Base-by-base conservation (phyloP, 495 filamentous ascomycete genomes). In the Neurospora tetraspora region DNA sequence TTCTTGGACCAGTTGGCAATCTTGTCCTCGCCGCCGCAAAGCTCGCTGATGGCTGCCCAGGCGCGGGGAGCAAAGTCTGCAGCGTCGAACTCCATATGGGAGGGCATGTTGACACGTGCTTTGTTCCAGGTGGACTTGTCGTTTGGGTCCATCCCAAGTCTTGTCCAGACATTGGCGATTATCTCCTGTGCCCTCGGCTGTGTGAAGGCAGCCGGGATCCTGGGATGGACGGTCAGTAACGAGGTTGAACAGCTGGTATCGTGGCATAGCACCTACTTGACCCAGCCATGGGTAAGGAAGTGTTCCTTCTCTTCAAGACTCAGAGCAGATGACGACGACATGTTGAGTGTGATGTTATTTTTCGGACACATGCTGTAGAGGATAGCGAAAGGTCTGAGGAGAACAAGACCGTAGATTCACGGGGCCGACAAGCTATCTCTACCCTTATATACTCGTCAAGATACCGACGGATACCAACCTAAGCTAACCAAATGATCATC, bases 31-130 rank as follows among this genome's bases (percentile, higher is more conserved):
- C 90, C 91, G 69, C 90, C 91, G 74, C 91, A 87, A 11, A 93
- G 86, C 79, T 91, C 88, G 76, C 88, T 89, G 77, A 93, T 91
- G 8, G 89, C 89, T 4, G 83, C 80, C 91, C 91, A 93, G 16
- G 88, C 91, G 71, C 88, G 87, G 0, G 91, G 91, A 5, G 91
- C 87, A 73, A 93, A 89, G 0, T 79, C 80, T n/a, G 82, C 80
- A 68, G 87, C 84, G 65, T 85, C 81, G 70, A 90, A 89, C 27
- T 80, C 72, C 18, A 77, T 81, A 80, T 90, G 88, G 36, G 75
- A 78, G 2, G 90, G 90, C 89, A 94, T 92, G 81, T 92, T 88
- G 23, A 83, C 88, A 37, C 88, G 85, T 71, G 89, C 87, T 14
- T 79, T 78, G 4, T 78, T 82, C 91, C 91, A 94, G 23, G 91